Evolutionary conservation across 345 rosid species (phyloP).

Genomic region (Melaleuca alternifolia): DNA sequence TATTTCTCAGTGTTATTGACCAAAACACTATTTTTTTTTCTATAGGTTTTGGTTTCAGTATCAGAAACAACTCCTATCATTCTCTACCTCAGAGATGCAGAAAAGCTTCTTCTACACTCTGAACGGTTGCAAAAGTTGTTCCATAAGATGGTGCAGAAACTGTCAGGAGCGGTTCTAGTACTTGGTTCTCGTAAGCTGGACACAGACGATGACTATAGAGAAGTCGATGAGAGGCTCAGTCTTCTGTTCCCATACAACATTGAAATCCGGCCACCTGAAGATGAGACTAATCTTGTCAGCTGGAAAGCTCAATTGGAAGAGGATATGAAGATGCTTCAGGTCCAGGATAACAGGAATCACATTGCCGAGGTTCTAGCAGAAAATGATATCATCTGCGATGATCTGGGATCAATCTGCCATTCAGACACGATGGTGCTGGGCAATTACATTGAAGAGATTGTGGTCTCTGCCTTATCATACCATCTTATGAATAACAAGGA

Average conservation of each 20-base stretch:
- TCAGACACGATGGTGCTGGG: slow-evolving; percentile 67
- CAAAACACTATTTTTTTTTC: background rate
- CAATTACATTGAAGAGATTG: slow-evolving; percentile 77
- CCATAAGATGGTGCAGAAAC: slow-evolving; percentile 49
- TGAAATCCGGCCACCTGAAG: slow-evolving; percentile 70
- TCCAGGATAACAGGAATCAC: slow-evolving; percentile 87
- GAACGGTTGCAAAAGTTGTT: slow-evolving; percentile 57
- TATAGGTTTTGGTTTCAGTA: slow-evolving; percentile 62
- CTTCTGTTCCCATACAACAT: slow-evolving; percentile 69
- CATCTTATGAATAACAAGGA: slow-evolving; percentile 69
- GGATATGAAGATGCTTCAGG: slow-evolving; percentile 72
- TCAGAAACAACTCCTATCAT: slow-evolving; percentile 53
- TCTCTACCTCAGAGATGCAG: slow-evolving; percentile 74
- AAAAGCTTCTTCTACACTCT: slow-evolving; percentile 72
- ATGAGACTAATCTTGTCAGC: slow-evolving; percentile 54
- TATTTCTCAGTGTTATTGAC: background rate
- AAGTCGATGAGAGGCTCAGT: slow-evolving; percentile 42
- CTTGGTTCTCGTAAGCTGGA: slow-evolving; percentile 77
- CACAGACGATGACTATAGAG: slow-evolving; percentile 44
- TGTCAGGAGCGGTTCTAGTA: slow-evolving; percentile 66
- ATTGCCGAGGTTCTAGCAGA: slow-evolving; percentile 88
- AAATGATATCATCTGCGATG: slow-evolving; percentile 87
- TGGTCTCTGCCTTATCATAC: slow-evolving; percentile 70
- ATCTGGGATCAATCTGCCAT: slow-evolving; percentile 64
- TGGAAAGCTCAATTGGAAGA: slow-evolving; percentile 84